A percentile compares a stretch with the other conserved stretches of the same genome.
Evolutionary conservation across 2,329 filamentous ascomycete genomes (phyloP).

Genomic region (Clonostachys chloroleuca): DNA sequence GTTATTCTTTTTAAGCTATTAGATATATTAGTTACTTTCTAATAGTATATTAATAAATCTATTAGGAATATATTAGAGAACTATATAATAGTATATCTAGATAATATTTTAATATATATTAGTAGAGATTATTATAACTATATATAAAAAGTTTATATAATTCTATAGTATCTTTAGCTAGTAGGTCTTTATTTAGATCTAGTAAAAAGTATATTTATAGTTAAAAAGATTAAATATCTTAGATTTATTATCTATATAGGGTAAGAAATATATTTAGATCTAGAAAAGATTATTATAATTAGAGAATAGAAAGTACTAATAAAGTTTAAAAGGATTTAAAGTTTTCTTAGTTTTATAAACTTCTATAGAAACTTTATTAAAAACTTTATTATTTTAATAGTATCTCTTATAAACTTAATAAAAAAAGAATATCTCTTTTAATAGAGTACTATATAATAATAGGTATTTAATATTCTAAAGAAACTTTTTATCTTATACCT

Average conservation of each 20-base stretch:
- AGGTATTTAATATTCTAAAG: too few relatives aligned
- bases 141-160: background rate
- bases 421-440: too few relatives aligned
- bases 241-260: background rate
- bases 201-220: background rate
- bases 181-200: background rate
- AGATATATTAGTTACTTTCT: background rate
- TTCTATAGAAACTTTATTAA: background rate
- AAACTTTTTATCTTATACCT: too few relatives aligned
- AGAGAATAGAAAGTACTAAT: background rate
- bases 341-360: constrained; percentile 1
- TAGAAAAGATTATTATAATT: background rate
- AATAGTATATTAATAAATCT: too few relatives aligned
- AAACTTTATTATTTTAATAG: background rate
- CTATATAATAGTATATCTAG: too few relatives aligned
- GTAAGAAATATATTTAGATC: background rate
- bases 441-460: too few relatives aligned
- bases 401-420: too few relatives aligned
- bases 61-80: too few relatives aligned
- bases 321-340: background rate
- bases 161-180: background rate
- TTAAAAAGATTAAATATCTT: background rate
- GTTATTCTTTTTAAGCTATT: constrained; percentile 12
- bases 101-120: constrained; percentile 2
- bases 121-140: background rate